Evolutionary conservation across 2,329 filamentous ascomycete genomes (phyloP), one percentile per base, ranked within the genome.

Genomic region (Fusarium haematococcum): DNA sequence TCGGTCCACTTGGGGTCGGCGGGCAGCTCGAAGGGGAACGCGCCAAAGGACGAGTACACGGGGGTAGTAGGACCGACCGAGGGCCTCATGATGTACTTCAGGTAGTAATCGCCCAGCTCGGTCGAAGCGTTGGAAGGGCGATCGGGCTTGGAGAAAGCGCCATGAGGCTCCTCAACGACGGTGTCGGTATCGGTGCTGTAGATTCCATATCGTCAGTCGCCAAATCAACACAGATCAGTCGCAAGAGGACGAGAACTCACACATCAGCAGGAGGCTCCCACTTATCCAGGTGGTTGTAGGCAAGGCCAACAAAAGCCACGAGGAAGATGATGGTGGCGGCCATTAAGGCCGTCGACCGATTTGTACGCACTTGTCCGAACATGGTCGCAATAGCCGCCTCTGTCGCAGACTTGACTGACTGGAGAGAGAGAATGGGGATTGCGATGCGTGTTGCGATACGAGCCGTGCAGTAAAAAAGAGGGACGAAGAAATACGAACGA

Each of bases 81-180:
- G 6, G 81, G 79, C 41, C 78, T 80, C 69, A 79, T 78, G 23
- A 84, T 74, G 30, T 80, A 70, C 57, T 83, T 71, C 50, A 83
- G 69, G 69, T 80, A 85, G 60, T 80, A 78, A 6, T 80, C 65
- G 43, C 80, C 80, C 20, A 83, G 72, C 35, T 79, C 71, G 33
- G 74, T 74, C 4, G 77, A 66, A 43, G 70, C 67, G 32, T 77
- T 76, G 23, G 67, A 71, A 10, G 64, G 20, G 43, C 37, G 43
- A 8, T 67, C 58, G 14, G 77, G 69, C 58, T 75, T 71, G 18
- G 70, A 67, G 66, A 77, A 66, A 18, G 69, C 48, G n/a, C 52
- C 68, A 23, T 75, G 65, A n/a, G 69, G 27, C 50, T 75, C 70
- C 45, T 67, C 63, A 32, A 75, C 68, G 45, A 74, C 77, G 39